Percentiles rank a stretch among this genome's conserved stretches.
Conservation (phyloP, 345 rosid genomes). For the Mallotus nudiflorus region DNA sequence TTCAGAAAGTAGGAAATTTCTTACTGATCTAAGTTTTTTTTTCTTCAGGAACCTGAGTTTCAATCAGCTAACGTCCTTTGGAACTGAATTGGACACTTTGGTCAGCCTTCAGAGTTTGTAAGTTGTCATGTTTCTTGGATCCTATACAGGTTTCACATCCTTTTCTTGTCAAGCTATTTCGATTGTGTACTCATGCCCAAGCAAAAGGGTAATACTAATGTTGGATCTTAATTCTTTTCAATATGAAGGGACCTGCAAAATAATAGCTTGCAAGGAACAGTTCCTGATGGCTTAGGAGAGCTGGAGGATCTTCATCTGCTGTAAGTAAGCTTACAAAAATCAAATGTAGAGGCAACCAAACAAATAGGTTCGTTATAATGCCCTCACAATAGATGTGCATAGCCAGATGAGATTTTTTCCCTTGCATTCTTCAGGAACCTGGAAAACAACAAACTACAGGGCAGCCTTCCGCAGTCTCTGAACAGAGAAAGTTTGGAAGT, state of each 20-base stretch:
- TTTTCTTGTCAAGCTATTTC: background rate
- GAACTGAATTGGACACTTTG: slow-evolving; percentile 59
- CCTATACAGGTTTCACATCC: background rate
- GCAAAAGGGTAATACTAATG: background rate
- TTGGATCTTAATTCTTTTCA: slow-evolving; percentile 8
- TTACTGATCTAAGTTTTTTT: slow-evolving; percentile 2
- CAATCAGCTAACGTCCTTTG: slow-evolving; percentile 70
- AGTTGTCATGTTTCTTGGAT: slow-evolving; percentile 32
- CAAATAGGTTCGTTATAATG: background rate
- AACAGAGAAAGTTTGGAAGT: slow-evolving; percentile 66
- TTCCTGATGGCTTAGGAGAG: slow-evolving; percentile 73
- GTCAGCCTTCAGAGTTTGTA: slow-evolving; percentile 77
- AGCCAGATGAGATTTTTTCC: background rate
- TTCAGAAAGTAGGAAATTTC: slow-evolving; percentile 1
- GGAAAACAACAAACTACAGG: slow-evolving; percentile 75
- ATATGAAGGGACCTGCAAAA: slow-evolving; percentile 75
- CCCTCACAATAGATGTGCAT: background rate
- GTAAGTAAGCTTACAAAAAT: slow-evolving; percentile 46
- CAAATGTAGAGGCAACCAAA: background rate
- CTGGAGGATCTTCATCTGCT: slow-evolving; percentile 64
- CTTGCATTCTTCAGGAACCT: slow-evolving; percentile 57
- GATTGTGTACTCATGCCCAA: background rate
- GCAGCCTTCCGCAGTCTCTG: slow-evolving; percentile 69
- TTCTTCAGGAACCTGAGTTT: slow-evolving; percentile 81
- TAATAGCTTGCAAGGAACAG: slow-evolving; percentile 70